Conservation (phyloP, 1,139 yeast species). For the Sugiyamaella castrensis region DNA sequence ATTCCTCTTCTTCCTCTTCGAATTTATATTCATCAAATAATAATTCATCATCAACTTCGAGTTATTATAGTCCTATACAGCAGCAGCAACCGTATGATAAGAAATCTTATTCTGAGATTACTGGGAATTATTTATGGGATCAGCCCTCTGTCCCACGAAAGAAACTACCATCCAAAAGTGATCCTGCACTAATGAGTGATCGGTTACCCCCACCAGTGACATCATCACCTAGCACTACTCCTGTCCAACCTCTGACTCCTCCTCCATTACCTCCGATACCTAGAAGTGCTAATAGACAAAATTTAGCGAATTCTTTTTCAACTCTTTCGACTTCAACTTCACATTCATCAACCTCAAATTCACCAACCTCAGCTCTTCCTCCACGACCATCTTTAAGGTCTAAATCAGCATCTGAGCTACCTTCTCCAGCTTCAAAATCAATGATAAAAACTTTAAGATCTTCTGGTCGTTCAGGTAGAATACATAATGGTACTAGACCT, state of each 20-base stretch:
- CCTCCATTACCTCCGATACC: too few relatives aligned
- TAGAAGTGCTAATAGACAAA: background rate
- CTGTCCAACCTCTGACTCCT: too few relatives aligned
- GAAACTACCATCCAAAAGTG: conserved; percentile 12
- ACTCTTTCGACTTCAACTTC: conserved; percentile 1
- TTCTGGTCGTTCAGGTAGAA: conserved; percentile 23
- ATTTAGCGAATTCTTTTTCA: background rate
- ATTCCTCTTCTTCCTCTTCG: conserved; percentile 12
- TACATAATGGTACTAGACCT: conserved; percentile 18
- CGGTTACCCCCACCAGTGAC: background rate
- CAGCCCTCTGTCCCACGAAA: conserved; percentile 12
- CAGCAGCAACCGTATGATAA: background rate
- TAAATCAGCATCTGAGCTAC: conserved; percentile 14
- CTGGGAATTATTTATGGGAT: background rate
- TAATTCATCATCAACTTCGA: conserved; percentile 6
- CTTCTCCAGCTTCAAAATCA: conserved; percentile 16
- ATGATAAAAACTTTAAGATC: conserved; percentile 27
- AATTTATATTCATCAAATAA: background rate
- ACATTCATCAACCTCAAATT: conserved; percentile 2
- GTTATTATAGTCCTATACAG: background rate
- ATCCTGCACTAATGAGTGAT: conserved; percentile 1
- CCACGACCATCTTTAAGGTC: conserved; percentile 14
- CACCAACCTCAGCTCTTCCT: conserved; percentile 7
- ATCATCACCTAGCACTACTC: too few relatives aligned
- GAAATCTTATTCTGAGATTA: conserved; percentile 6